A percentile compares a stretch with the other conserved stretches of the same genome.
These are phyloP conservation scores for Rhizopogon sp. DNA, from an alignment of 768 basidiomycete genomes.

Conservation along the genomic window DNA sequence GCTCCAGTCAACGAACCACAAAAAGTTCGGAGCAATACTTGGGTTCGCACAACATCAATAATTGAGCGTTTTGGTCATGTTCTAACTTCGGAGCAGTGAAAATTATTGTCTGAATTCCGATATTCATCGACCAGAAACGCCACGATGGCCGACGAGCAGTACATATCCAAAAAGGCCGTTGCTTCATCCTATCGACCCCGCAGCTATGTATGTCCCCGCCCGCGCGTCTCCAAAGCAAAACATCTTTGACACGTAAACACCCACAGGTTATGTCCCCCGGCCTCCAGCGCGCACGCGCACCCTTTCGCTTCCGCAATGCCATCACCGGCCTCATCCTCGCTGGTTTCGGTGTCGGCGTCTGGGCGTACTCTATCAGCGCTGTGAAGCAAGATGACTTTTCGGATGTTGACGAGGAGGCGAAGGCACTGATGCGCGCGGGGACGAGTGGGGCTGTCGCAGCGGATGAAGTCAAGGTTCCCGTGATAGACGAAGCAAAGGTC, in stretches of 20 bases:
- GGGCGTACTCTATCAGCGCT: constrained; percentile 89
- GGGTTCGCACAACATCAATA: neutral
- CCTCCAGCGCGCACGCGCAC: constrained; percentile 80
- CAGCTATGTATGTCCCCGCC: constrained; percentile 26
- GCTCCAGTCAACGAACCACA: no score
- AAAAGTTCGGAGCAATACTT: neutral
- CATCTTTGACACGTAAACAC: neutral
- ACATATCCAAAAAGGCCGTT: constrained; percentile 28
- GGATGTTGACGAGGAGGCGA: constrained; percentile 78
- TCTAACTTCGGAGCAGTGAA: neutral
- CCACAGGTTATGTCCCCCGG: constrained; percentile 82
- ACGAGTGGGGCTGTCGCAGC: constrained; percentile 16
- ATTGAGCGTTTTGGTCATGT: neutral
- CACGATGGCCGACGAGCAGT: constrained; percentile 30
- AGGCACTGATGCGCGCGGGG: constrained; percentile 39
- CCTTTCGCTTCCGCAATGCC: constrained; percentile 75
- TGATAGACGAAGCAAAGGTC: constrained; percentile 16
- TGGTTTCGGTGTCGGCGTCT: constrained; percentile 76
- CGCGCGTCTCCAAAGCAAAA: neutral
- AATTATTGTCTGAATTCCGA: neutral
- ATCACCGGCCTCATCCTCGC: constrained; percentile 69
- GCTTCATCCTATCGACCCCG: constrained; percentile 34
- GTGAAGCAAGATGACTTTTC: constrained; percentile 93
- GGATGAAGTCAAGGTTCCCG: constrained; percentile 26
- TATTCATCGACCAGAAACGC: neutral